These are phyloP conservation scores for Colletotrichum theobromicola DNA, from an alignment of 2,329 filamentous ascomycete genomes.

Conservation along the genomic window DNA sequence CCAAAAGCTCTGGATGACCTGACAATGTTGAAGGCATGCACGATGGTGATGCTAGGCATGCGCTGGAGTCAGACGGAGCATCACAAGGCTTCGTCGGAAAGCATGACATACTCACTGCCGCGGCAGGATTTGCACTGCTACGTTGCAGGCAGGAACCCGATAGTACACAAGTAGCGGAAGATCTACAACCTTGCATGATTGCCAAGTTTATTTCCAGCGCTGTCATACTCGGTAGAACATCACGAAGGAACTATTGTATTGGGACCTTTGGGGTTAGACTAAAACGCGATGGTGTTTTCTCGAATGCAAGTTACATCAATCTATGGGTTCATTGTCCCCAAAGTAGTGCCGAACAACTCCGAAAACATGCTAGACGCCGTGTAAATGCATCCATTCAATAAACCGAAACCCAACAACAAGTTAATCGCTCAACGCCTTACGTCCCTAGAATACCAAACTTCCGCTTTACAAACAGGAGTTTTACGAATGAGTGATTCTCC, in stretches of 20 bases:
- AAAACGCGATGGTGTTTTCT: not conserved
- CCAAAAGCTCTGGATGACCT: not conserved
- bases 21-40: not conserved
- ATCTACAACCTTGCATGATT: not conserved
- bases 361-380: not conserved
- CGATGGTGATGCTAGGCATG: not conserved
- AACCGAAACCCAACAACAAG: not conserved
- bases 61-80: not conserved
- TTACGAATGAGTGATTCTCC: not conserved
- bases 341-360: not conserved
- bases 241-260: not conserved
- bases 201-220: not conserved
- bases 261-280: fast-evolving
- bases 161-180: not conserved
- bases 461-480: not conserved
- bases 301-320: not conserved
- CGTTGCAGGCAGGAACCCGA: not conserved
- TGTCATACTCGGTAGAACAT: not conserved
- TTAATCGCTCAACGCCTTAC: not conserved
- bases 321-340: not conserved
- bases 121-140: not conserved
- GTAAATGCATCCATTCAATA: not conserved
- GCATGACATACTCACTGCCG: not conserved
- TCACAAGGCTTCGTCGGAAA: not conserved
- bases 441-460: not conserved